These are phyloP conservation scores for Durio zibethinus DNA, from an alignment of 345 rosid genomes.

Conservation along the genomic window DNA sequence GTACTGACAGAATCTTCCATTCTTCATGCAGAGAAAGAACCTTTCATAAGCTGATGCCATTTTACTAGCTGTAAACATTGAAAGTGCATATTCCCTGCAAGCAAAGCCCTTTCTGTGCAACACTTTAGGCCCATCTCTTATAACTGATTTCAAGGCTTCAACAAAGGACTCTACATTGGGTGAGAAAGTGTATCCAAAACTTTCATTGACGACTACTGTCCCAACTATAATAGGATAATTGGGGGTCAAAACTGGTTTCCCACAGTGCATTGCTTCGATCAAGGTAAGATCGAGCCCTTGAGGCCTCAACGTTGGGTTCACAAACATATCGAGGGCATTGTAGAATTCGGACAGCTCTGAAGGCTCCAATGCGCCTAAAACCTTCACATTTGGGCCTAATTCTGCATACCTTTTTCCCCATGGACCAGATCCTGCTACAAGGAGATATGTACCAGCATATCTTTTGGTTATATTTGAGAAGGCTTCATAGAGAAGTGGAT, in stretches of 20 bases:
- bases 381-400: conserved; percentile 50
- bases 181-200: conserved; percentile 59
- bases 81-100: conserved; percentile 41
- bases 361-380: conserved; percentile 53
- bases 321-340: conserved; percentile 61
- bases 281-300: conserved; percentile 70
- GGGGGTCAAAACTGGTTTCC: conserved; percentile 62
- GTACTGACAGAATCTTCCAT: conserved; percentile 46
- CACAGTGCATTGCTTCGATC: conserved; percentile 73
- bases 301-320: conserved; percentile 68
- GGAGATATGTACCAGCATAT: conserved; percentile 36
- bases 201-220: conserved; percentile 50
- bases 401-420: conserved; percentile 61
- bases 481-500: conserved; percentile 59
- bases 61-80: conserved; percentile 57
- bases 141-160: conserved; percentile 46
- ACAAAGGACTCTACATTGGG: conserved; percentile 62
- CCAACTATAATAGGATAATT: conserved; percentile 71
- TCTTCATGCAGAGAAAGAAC: conserved; percentile 75
- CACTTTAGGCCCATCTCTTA: conserved; percentile 45
- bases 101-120: conserved; percentile 49
- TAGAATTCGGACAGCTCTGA: conserved; percentile 54
- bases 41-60: conserved; percentile 80
- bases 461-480: conserved; percentile 35
- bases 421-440: conserved; percentile 79